Evolutionary conservation across 192 early-diverging fungal genomes (phyloP), one percentile per base, ranked within the genome.

Genomic region (Funneliformis geosporum): DNA sequence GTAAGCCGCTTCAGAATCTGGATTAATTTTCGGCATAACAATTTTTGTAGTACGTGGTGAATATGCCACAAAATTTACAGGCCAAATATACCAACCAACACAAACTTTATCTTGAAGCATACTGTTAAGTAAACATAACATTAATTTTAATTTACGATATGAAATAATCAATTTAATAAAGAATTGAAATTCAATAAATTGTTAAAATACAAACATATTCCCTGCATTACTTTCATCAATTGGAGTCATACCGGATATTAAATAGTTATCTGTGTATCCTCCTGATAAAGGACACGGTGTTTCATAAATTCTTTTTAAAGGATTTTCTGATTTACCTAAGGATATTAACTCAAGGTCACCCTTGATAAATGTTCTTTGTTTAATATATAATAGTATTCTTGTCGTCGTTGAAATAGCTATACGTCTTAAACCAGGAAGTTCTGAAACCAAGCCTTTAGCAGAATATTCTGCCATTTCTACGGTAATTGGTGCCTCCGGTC

Each of bases 1-100:
- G 73, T 88, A 89, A 0, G 89, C 89, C 10, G 82, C 86, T 14
- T 82, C 79, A 46, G 90, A 95, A 10, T 81, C 86, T 0, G 85
- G 60, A 43, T 96, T 95, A 28, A 90, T 84, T 46, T 70, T 83
- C 23, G 88, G 88, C 59, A 89, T 86, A 5, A 84, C 68, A 42
- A 60, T 80, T 2, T 82, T 61, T 3, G 79, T 80, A 7, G 79
- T 87, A 16, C 83, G 70, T 9, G 80, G 84, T 21, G 85, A 72
- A 74, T 94, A 95, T 0, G 85, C 88, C 73, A 86, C 89, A 79
- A 84, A 85, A 12, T 82, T 80, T 27, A 85, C 80, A 10, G 95
- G 93, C 94, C 94, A 96, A 8, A 88, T 93, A 78, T 92, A 89
- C 95, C 94, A 97, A 8, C 96, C 96, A 8, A 88, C 85, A 0